These are phyloP conservation scores for Uronychia setigera DNA, from an alignment of 73 alveolate species.

Conservation along the genomic window DNA sequence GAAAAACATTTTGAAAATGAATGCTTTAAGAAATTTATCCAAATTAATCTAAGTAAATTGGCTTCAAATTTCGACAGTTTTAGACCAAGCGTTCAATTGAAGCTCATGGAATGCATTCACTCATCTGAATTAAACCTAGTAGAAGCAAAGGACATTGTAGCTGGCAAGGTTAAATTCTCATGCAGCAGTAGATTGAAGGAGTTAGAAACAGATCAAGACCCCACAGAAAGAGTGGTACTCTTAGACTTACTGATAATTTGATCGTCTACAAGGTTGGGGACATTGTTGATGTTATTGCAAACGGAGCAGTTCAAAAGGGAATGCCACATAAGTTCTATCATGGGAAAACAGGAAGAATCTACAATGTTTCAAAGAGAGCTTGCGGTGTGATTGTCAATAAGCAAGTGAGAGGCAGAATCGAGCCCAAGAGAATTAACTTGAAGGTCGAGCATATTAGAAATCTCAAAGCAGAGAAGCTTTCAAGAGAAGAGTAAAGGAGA, in stretches of 20 bases:
- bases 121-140: too few species aligned
- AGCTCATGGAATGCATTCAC: too few species aligned
- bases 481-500: conserved; percentile 92
- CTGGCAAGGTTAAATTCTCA: too few species aligned
- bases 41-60: too few species aligned
- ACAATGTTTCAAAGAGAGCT: conserved; percentile 70
- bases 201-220: conserved; percentile 85
- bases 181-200: too few species aligned
- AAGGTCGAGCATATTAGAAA: conserved; percentile 86
- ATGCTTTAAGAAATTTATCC: too few species aligned
- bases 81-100: too few species aligned
- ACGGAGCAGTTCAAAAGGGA: conserved; percentile 89
- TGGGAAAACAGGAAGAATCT: conserved; percentile 91
- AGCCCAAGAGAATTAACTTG: conserved; percentile 80
- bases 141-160: too few species aligned
- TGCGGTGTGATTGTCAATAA: conserved; percentile 86
- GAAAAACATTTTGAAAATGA: too few species aligned
- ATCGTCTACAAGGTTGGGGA: conserved; percentile 85
- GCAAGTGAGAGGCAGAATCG: conserved; percentile 82
- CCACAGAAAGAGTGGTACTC: conserved; percentile 85
- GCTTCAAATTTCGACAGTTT: too few species aligned
- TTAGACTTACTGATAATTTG: conserved; percentile 77
- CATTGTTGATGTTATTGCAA: conserved; percentile 79
- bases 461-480: conserved; percentile 97
- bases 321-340: conserved; percentile 90